Conservation (phyloP, 345 rosid species). For the Balakata baccata region DNA sequence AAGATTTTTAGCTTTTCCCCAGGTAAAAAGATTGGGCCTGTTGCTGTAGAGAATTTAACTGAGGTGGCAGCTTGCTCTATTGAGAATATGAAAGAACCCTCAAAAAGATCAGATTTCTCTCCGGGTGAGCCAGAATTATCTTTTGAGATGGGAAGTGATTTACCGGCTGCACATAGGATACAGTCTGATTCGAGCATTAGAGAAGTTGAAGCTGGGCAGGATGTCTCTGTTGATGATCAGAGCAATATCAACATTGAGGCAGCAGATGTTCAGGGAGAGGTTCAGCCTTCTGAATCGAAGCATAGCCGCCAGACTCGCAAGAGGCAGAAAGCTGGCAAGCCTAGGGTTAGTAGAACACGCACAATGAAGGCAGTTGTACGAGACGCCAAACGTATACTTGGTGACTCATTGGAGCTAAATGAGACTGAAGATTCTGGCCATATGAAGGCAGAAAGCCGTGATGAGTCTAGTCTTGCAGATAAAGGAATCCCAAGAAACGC, state of each 20-base stretch:
- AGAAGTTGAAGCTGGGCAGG: slow-evolving; percentile 45
- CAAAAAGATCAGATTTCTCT: slow-evolving; percentile 30
- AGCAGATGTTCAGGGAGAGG: slow-evolving; percentile 45
- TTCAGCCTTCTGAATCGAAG: slow-evolving; percentile 46
- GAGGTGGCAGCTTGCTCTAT: slow-evolving; percentile 25
- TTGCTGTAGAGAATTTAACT: slow-evolving; percentile 36
- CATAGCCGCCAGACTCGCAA: slow-evolving; percentile 40
- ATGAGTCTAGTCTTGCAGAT: slow-evolving; percentile 52
- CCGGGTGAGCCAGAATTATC: slow-evolving; percentile 43
- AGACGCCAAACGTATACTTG: slow-evolving; percentile 70
- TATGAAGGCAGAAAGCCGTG: slow-evolving; percentile 46
- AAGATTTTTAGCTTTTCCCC: slow-evolving; percentile 77
- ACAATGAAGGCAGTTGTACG: slow-evolving; percentile 74
- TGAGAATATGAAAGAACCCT: slow-evolving; percentile 35
- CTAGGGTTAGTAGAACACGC: slow-evolving; percentile 58
- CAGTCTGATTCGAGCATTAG: slow-evolving; percentile 42
- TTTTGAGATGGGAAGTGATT: slow-evolving; percentile 35
- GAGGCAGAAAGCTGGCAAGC: slow-evolving; percentile 37
- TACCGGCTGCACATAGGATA: slow-evolving; percentile 43
- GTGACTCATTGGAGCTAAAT: slow-evolving; percentile 44
- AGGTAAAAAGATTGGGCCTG: slow-evolving; percentile 44
- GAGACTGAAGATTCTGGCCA: slow-evolving; percentile 54
- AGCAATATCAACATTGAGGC: slow-evolving; percentile 50
- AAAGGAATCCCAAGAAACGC: slow-evolving; percentile 47
- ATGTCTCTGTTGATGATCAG: slow-evolving; percentile 43